Conservation (phyloP, 2,329 filamentous ascomycete species). For the Colletotrichum salicis region DNA sequence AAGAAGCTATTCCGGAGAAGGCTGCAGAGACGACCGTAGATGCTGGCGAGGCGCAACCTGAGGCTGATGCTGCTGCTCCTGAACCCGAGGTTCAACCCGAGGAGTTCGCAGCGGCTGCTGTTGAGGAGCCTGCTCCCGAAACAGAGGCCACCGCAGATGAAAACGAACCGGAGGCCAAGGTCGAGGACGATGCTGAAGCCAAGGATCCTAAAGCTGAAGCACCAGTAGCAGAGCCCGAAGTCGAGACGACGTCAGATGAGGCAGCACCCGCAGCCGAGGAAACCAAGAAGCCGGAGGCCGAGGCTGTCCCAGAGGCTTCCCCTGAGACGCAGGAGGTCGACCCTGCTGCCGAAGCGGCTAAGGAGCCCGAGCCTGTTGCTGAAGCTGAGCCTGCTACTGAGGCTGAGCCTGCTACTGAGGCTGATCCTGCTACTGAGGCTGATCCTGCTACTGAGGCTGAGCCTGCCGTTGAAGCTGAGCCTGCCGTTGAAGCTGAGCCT, state of each 20-base stretch:
- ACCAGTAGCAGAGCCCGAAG: not conserved
- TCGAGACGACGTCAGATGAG: not conserved
- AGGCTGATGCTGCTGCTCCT: not conserved
- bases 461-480: not conserved
- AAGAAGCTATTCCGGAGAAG: not conserved
- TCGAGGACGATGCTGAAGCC: not conserved
- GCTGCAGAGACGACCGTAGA: not conserved
- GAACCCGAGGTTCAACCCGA: not conserved
- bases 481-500: not conserved
- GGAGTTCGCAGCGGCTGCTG: not conserved
- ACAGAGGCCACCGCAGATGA: not conserved
- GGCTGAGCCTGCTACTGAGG: not conserved
- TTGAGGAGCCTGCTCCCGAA: not conserved
- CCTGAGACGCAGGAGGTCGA: not conserved
- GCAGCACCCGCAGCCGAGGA: not conserved
- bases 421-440: not conserved
- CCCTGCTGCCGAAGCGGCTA: not conserved
- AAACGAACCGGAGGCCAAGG: not conserved
- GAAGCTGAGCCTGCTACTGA: not conserved
- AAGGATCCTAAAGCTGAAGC: not conserved
- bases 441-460: not conserved
- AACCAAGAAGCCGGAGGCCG: not conserved
- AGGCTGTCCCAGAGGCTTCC: not conserved
- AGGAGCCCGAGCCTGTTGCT: not conserved
- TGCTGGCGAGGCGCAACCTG: not conserved